Percentiles rank a stretch among this genome's conserved stretches.
These are phyloP conservation scores for Hygrophila difformis DNA, from an alignment of 257 asterid species.

Conservation along the genomic window DNA sequence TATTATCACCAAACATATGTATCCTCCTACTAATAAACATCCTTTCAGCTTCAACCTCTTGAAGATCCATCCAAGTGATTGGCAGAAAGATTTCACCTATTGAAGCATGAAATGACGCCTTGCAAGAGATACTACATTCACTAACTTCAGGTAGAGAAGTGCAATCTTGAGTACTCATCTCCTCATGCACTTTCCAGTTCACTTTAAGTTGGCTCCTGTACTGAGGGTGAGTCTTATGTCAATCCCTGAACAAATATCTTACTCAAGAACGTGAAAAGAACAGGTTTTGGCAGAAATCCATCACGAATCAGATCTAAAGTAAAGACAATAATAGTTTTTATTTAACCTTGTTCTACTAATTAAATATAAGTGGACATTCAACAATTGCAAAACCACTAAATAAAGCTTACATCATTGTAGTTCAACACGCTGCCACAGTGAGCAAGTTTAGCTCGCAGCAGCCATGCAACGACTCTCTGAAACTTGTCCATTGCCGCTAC, in stretches of 20 bases:
- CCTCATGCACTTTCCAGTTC: slow-evolving; percentile 59
- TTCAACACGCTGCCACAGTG: slow-evolving; percentile 36
- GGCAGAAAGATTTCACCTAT: slow-evolving; percentile 66
- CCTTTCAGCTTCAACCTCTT: slow-evolving; percentile 47
- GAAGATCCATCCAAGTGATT: slow-evolving; percentile 41
- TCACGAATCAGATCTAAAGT: too few species aligned
- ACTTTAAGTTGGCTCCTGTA: slow-evolving; percentile 33
- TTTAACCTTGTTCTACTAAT: too few species aligned
- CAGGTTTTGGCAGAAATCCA: too few species aligned
- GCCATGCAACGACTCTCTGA: slow-evolving; percentile 51
- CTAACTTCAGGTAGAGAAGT: slow-evolving; percentile 39
- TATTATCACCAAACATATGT: slow-evolving; percentile 20
- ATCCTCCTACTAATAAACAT: slow-evolving; percentile 66
- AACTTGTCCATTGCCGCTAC: slow-evolving; percentile 41
- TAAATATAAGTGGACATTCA: too few species aligned
- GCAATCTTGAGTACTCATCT: slow-evolving; percentile 36
- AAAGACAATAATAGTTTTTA: too few species aligned
- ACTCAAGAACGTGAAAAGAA: too few species aligned
- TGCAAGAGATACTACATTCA: slow-evolving; percentile 28
- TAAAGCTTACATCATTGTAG: slow-evolving; percentile 33
- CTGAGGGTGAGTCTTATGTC: slow-evolving; percentile 20
- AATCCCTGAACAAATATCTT: slow-evolving; percentile 2
- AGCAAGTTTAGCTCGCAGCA: slow-evolving; percentile 40
- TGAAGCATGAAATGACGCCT: slow-evolving; percentile 47
- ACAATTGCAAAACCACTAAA: too few species aligned